Base-by-base conservation (phyloP, 2,329 filamentous ascomycete genomes). In the Samsoniella hepiali region DNA sequence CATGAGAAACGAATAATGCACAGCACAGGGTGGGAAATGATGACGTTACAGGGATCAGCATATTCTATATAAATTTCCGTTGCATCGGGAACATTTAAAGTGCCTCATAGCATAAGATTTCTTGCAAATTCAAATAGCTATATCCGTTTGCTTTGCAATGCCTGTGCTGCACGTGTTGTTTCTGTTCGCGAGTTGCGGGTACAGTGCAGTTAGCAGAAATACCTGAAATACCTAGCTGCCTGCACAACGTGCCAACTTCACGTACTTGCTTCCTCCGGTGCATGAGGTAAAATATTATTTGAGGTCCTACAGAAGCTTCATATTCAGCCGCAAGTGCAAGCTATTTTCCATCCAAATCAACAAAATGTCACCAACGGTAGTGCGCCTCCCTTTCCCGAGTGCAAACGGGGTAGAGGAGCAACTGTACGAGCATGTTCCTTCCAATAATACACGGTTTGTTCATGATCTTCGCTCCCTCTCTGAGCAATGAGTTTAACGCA, bases 41-140 rank as follows among this genome's bases (percentile, higher is more conserved):
- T 53, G 11, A 66, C 32, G 64, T 66, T 55, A 22, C 11, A n/a
- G 15, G 2, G 29, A n/a, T 22, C 38, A 4, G 15, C 15, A 51
- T 51, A 40, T 29, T n/a, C n/a, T 34, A 32, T 27, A 22, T 17
- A 34, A 22, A 22, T 22, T 40, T 31, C 6, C 40, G 29, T 11
- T 53, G n/a, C 38, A 53, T 54, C 32, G 6, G 10, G 31, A 27
- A n/a, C 29, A 17, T 15, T 53, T 17, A n/a, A 34, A 40, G 6
- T 54, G 38, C 29, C 17, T 34, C 58, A 55, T 54, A 62, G 40
- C 50, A 47, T 55, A 29, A 5, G 0, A 44, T 32, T 53, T 44
- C 4, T 17, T 51, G 44, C 11, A 17, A 7, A 38, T 36, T 54
- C 15, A 38, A 5, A 17, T 3, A 45, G 3, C 32, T 9, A 45